Conservation (phyloP, 2,329 filamentous ascomycete genomes). For the Botrytis medusae region DNA sequence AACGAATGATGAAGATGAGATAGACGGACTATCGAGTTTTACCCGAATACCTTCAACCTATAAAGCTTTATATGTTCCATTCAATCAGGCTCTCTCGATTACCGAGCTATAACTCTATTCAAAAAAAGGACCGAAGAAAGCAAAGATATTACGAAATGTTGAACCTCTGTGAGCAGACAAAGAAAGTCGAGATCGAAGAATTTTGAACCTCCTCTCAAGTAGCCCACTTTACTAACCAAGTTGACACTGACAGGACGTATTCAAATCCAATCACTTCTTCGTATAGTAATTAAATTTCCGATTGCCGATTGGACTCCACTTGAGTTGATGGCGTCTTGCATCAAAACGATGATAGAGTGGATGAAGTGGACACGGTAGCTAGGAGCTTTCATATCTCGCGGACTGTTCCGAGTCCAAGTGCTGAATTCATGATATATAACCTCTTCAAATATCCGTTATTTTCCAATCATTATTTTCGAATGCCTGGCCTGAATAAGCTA, state of each 20-base stretch:
- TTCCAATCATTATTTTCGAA: not conserved
- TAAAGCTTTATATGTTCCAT: not conserved
- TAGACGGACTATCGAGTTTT: not conserved
- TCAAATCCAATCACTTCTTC: not conserved
- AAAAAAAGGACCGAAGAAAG: conserved; percentile 16
- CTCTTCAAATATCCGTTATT: not conserved
- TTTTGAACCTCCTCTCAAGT: not conserved
- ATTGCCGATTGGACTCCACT: not conserved
- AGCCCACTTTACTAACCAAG: conserved; percentile 7
- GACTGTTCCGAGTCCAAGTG: conserved; percentile 1
- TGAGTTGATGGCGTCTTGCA: not conserved
- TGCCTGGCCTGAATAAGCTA: not conserved
- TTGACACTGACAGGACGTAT: conserved; percentile 1
- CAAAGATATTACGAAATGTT: conserved; percentile 15
- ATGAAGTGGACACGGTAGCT: not conserved
- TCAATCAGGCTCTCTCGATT: not conserved
- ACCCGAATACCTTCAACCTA: not conserved
- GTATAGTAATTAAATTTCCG: conserved; percentile 8
- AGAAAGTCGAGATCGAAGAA: conserved; percentile 14
- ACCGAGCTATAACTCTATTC: not conserved
- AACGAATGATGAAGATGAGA: not conserved
- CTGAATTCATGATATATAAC: not conserved
- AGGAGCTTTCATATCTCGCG: not conserved
- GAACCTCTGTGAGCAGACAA: not conserved
- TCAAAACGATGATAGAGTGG: not conserved